Evolutionary conservation across 192 early-diverging fungal species (phyloP).

Genomic region (Umbelopsis sp.): DNA sequence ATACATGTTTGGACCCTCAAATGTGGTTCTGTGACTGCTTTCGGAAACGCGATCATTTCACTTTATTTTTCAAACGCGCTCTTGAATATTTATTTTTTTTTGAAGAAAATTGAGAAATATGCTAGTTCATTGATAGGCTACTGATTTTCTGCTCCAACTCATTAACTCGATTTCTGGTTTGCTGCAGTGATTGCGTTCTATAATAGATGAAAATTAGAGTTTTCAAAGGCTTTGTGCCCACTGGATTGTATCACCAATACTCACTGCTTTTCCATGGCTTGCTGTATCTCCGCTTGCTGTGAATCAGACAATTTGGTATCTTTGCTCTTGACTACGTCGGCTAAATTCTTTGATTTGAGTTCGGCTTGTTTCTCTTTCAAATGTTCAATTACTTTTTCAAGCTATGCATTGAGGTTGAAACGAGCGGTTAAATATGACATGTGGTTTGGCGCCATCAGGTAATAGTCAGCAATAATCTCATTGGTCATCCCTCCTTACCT

Average conservation of each 20-base stretch:
- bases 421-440: no score
- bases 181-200: neutral
- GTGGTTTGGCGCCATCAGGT: neutral
- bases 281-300: constrained; percentile 20
- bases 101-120: no score
- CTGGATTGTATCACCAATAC: neutral
- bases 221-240: neutral
- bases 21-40: neutral
- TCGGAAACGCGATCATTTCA: neutral
- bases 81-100: neutral
- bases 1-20: no score
- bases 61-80: neutral
- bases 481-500: constrained; percentile 16
- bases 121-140: neutral
- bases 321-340: neutral
- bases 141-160: constrained; percentile 1
- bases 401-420: neutral
- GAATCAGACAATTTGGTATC: constrained; percentile 4
- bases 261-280: constrained; percentile 25
- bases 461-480: neutral
- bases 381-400: constrained; percentile 12
- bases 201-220: neutral
- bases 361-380: neutral
- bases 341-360: neutral
- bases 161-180: neutral